Evolutionary conservation across 176 grass and related monocot species (phyloP).

Genomic region (Dactylis glomerata): DNA sequence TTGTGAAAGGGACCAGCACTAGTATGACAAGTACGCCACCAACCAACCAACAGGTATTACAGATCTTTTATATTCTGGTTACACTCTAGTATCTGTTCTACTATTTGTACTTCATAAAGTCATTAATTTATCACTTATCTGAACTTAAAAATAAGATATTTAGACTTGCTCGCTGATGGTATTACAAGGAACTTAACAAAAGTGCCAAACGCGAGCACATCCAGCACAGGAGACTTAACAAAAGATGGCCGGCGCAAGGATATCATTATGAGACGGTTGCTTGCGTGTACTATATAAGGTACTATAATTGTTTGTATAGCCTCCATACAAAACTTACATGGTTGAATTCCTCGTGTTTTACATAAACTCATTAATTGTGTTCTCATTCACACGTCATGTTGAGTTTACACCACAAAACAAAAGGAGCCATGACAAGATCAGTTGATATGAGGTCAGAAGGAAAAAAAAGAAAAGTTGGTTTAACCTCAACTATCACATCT

Average conservation of each 20-base stretch:
- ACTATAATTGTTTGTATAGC: neutral
- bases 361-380: neutral
- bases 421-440: neutral
- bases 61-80: neutral
- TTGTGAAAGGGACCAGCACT: constrained; percentile 40
- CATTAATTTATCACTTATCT: constrained; percentile 24
- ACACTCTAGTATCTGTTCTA: constrained; percentile 13
- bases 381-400: neutral
- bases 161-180: constrained; percentile 34
- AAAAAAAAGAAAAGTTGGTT: neutral
- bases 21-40: constrained; percentile 35
- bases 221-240: neutral
- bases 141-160: neutral
- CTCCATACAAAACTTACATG: neutral
- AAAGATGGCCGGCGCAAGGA: constrained; percentile 41
- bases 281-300: neutral
- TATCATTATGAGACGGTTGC: constrained; percentile 6
- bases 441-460: neutral
- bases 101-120: constrained; percentile 16
- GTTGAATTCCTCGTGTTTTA: constrained; percentile 26
- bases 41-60: constrained; percentile 18
- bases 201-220: neutral
- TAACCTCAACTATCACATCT: constrained; percentile 1
- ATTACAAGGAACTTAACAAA: constrained; percentile 7
- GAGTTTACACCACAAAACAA: neutral